Base-by-base conservation (phyloP, 2,329 filamentous ascomycete genomes). In the Epicoccum nigrum region DNA sequence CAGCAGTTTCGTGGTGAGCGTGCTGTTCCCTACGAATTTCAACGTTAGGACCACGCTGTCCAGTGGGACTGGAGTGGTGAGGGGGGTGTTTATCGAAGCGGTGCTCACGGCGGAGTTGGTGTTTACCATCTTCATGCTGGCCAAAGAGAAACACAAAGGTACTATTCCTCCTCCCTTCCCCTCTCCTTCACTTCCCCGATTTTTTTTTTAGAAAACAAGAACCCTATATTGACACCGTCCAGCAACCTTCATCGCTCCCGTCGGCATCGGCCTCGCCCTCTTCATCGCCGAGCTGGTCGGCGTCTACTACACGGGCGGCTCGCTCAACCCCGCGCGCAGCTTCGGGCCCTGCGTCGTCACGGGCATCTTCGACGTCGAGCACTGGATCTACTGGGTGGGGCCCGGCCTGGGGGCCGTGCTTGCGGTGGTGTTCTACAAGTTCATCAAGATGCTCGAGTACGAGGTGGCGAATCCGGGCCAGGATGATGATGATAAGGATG, bases 221-320 rank as follows among this genome's bases (percentile, higher is more conserved):
- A 23, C 2, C 8, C 7, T n/a, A n/a, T 15, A 6, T 2, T 19
- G 3, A 21, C 19, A 8, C 15, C 23, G 4, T 17, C 45, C 27
- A 63, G 84, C 83, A 3, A 90, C 87, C 0, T 89, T 83, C 65
- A 74, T 90, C 2, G 88, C 87, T 0, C 88, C 88, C 0, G 75
- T 91, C 3, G 87, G 85, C 11, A 89, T 92, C 62, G 89, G 88
- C 1, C 74, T 90, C 7, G 80, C 86, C 0, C 80, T 91, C 55
- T 90, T 91, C 71, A 80, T 90, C 46, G 75, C 75, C 0, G 77
- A 83, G 51, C 61, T 84, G 31, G 73, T 76, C 15, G 79, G 79
- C 72, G 76, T 78, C 17, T 77, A 72, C 65, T 79, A 76, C 60
- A 79, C 76, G 3, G 76, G 76, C 32, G 76, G 76, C 28, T 74